Evolutionary conservation across 2,329 filamentous ascomycete genomes (phyloP), one percentile per base, ranked within the genome.

Genomic region (Colletotrichum nymphaeae): DNA sequence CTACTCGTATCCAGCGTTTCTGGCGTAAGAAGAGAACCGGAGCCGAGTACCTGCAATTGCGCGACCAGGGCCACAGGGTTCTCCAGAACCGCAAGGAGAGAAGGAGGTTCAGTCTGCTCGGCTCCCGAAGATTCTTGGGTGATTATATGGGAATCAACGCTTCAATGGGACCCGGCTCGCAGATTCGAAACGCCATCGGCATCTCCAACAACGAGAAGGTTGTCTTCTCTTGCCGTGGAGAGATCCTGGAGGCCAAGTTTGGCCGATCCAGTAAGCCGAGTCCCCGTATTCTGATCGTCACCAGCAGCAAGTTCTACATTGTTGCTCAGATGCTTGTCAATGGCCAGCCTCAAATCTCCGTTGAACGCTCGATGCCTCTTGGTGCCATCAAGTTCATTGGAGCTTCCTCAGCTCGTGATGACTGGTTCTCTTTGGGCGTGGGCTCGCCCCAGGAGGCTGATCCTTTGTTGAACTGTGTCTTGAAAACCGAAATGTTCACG

Each of bases 401-500:
- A 78, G 87, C 90, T 5, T 98, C 96, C 2, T 94, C 90, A 19
- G 85, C 94, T 74, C 94, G 94, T 76, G 97, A 99, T 78, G 97
- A 99, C 83, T 99, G 97, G 97, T 98, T 99, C 83, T 95, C 96
- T 1, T 87, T 99, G 46, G 94, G 95, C 3, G 89, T 97, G 57
- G 95, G 94, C n/a, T 95, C 95, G 37, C 92, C 93, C 9, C 95
- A 97, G 80, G 96, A 98, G 81, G 89, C 97, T 0, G 97, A 99
- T 82, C 95, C 97, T n/a, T 88, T 99, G 26, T 84, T 99, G 79
- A 97, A 93, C 84, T 99, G 97, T 80, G 86, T 98, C 24, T 92
- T 99, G 83, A 99, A 99, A 87, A 99, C 97, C 0, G 97, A 99
- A 80, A 92, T 99, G 83, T 97, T 98, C 80, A 97, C 96, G 0